Evolutionary conservation across 139 green algal genomes (phyloP), one percentile per base, ranked within the genome.

Genomic region (Micractinium sp.): DNA sequence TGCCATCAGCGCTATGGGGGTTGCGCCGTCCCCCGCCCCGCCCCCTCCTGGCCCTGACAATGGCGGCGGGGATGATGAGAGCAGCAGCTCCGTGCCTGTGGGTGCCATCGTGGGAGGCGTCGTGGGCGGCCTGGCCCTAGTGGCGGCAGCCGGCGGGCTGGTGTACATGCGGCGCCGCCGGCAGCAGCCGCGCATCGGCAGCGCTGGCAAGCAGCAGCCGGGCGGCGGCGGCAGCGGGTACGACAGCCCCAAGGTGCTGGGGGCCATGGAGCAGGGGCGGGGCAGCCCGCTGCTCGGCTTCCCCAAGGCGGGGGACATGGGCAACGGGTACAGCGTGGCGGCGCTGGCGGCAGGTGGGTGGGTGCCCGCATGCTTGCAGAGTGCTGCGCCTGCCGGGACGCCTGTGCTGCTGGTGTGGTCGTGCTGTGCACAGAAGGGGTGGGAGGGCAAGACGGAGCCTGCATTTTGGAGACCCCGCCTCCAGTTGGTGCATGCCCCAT

Each of bases 51-150:
- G 47, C 47, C 33, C 47, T 1, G 74, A 69, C 29, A 60, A 27
- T 38, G 38, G 66, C 53, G 53, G 80, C 76, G 76, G 5, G 22
- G 31, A 2, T 19, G 71, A 16, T 38, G 25, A 29, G 16, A 86
- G 16, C 56, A 75, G 67, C 67, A 89, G 85, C 86, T 38, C 36
- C 38, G 61, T 47, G 20, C 77, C 77, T 36, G 78, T 90, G 2
- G 86, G 86, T 18, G 86, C 86, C 29, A 81, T 90, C 29, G 86
- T 86, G 77, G 86, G 86, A 13, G 86, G 86, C 27, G 76, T 81
- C 1, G 63, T 81, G 16, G 86, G 86, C 86, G 86, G 86, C 5
- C 5, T 88, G n/a, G 75, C 77, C 2, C 77, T 80, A 3, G 61
- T 84, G 36, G 33, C 38, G 4, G 86, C 38, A 3, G 12, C 53